Conservation (phyloP, 2,329 filamentous ascomycete genomes). For the Aspergillus sp. region DNA sequence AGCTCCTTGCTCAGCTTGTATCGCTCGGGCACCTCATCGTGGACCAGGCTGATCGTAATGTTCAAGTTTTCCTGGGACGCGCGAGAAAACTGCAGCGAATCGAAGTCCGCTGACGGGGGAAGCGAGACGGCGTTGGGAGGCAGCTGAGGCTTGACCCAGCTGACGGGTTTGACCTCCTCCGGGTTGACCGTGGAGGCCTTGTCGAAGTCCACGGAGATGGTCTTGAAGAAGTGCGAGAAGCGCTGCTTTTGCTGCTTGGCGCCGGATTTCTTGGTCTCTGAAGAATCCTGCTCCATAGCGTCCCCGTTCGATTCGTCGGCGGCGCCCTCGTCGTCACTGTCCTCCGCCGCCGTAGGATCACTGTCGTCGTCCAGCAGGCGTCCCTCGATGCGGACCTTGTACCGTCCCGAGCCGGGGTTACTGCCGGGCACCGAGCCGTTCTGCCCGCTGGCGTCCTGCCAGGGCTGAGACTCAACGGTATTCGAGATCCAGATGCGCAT, state of each 20-base stretch:
- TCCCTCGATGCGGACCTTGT: conserved; percentile 89
- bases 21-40: conserved; percentile 82
- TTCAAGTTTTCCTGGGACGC: conserved; percentile 91
- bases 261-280: conserved; percentile 31
- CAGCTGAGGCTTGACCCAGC: conserved; percentile 79
- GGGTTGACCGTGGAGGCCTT: conserved; percentile 40
- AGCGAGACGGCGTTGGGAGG: conserved; percentile 51
- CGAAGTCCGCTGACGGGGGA: conserved; percentile 75
- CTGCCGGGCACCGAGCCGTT: conserved; percentile 57
- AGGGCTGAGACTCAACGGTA: conserved; percentile 88
- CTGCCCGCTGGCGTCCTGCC: conserved; percentile 90
- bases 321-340: conserved; percentile 46
- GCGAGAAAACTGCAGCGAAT: conserved; percentile 86
- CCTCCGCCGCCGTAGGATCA: conserved; percentile 52
- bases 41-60: conserved; percentile 79
- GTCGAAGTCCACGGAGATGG: conserved; percentile 53
- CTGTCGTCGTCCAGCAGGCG: conserved; percentile 72
- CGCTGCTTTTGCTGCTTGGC: conserved; percentile 37
- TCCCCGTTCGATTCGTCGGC: conserved; percentile 43
- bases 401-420: conserved; percentile 49
- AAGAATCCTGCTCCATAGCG: conserved; percentile 62
- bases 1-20: conserved; percentile 77
- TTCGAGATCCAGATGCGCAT: conserved; percentile 94
- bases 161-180: conserved; percentile 55
- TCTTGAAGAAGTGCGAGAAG: conserved; percentile 53